Evolutionary conservation across 2,329 filamentous ascomycete genomes (phyloP), one percentile per base, ranked within the genome.

Genomic region (Calonectria ilicicola): DNA sequence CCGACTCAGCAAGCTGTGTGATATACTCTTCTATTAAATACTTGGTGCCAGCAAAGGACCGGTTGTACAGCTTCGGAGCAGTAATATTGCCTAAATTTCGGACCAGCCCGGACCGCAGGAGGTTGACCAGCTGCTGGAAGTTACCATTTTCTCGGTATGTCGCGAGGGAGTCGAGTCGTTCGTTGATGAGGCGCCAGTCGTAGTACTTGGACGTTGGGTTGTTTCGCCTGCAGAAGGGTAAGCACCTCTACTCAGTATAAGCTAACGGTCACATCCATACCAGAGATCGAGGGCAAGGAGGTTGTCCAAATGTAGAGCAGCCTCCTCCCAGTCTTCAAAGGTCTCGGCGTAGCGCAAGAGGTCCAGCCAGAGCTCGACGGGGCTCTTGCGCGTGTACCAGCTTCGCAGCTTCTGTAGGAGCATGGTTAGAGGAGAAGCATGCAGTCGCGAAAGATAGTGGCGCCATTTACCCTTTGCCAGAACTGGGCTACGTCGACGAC

Each of bases 81-180:
- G 94, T 95, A 78, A 98, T 97, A 81, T 98, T 97, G 70, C 95
- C 96, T n/a, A 98, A 87, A 80, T 98, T 98, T 42, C 96, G 92
- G 35, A 98, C 90, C 21, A 93, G 87, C 3, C 92, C 95, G 17
- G 94, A 95, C 29, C 95, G 93, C 46, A 98, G 88, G 21, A 97
- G 89, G 80, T 95, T 95, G 72, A 95, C 92, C 9, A 98, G 87
- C 19, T 91, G 90, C 69, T 95, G 88, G 51, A 96, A 89, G 82
- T 98, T 93, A 75, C 91, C 91, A 53, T 92, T 89, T 78, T 94
- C 91, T 38, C 93, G 90, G 7, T 93, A 93, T 62, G 89, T 87
- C 73, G 92, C 90, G 70, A 97, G 90, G 47, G 91, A 92, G 78
- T 92, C 90, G 53, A 96, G 87, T 23, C 95, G 91, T 80, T 94